Percentiles rank a stretch among this genome's conserved stretches.
phyloP scores from a whole-genome alignment of 768 basidiomycete genomes.

The Omphalotus guepiniiformis region DNA sequence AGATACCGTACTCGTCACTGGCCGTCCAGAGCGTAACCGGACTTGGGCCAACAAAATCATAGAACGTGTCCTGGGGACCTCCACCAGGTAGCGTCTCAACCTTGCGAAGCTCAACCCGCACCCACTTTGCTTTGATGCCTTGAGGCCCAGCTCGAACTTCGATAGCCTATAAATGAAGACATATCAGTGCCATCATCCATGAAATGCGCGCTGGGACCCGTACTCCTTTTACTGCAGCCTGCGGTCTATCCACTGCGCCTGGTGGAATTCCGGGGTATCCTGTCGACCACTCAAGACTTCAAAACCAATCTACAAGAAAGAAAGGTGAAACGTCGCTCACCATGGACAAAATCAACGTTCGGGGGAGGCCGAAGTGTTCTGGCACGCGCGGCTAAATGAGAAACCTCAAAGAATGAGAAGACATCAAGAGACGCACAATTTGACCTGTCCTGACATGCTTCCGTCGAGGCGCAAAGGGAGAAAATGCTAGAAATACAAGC shows the following conservation, averaged over 20 bases:
- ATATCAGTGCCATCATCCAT: slow-evolving; percentile 12
- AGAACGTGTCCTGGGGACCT: slow-evolving; percentile 64
- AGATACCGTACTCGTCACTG: slow-evolving; percentile 63
- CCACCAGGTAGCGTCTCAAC: slow-evolving; percentile 80
- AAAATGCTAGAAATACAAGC: slow-evolving; percentile 4
- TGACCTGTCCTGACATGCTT: slow-evolving; percentile 7
- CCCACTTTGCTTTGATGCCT: slow-evolving; percentile 88
- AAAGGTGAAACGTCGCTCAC: slow-evolving; percentile 37
- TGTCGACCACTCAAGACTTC: slow-evolving; percentile 17
- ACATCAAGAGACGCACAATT: not conserved
- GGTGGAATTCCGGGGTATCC: slow-evolving; percentile 90
- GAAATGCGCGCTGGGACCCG: slow-evolving; percentile 28
- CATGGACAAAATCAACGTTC: slow-evolving; percentile 85
- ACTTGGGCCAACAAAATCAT: slow-evolving; percentile 76
- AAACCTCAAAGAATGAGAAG: not conserved
- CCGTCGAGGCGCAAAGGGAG: not conserved
- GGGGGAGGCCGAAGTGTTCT: slow-evolving; percentile 84
- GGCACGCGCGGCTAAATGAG: not conserved
- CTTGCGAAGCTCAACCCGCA: slow-evolving; percentile 87
- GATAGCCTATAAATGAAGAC: slow-evolving; percentile 51
- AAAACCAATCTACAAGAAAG: not conserved
- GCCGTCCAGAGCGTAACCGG: slow-evolving; percentile 84
- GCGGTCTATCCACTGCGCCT: slow-evolving; percentile 67
- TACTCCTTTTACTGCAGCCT: slow-evolving; percentile 84
- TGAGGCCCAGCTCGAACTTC: slow-evolving; percentile 75